phyloP scores from a whole-genome alignment of 2,329 filamentous ascomycete species.

The Verticillium isaacii region DNA sequence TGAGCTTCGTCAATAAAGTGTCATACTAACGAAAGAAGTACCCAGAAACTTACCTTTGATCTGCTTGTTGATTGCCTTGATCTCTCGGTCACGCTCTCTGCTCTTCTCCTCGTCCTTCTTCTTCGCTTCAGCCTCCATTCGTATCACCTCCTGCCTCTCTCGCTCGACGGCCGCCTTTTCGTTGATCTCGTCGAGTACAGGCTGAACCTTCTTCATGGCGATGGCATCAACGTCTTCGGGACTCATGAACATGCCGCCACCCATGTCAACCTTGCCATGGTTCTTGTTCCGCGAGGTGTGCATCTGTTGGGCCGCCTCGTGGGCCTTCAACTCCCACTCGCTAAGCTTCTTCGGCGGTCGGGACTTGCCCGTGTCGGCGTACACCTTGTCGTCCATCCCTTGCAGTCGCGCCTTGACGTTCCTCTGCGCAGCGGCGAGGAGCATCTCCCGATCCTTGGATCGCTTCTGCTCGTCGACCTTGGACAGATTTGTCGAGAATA shows the following conservation, averaged over 20 bases:
- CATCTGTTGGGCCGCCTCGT: constrained; percentile 62
- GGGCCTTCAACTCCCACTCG: constrained; percentile 76
- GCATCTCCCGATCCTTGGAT: constrained; percentile 65
- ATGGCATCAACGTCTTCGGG: constrained; percentile 74
- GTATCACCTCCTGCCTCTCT: constrained; percentile 59
- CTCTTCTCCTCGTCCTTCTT: constrained; percentile 54
- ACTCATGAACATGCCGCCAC: constrained; percentile 76
- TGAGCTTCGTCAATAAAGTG: constrained; percentile 15
- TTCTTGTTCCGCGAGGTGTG: constrained; percentile 43
- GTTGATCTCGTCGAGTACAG: constrained; percentile 79
- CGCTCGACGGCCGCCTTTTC: constrained; percentile 70
- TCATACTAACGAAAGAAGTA: not conserved
- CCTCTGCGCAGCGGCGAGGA: constrained; percentile 75
- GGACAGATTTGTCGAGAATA: constrained; percentile 64
- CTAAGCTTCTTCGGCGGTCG: constrained; percentile 62
- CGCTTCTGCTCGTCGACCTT: constrained; percentile 71
- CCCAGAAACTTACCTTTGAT: constrained; percentile 49
- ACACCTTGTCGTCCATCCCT: constrained; percentile 77
- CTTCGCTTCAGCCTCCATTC: constrained; percentile 60
- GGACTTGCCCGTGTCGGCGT: constrained; percentile 65
- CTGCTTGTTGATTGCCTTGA: constrained; percentile 48
- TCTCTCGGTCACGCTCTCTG: constrained; percentile 45
- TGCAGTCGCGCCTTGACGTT: constrained; percentile 79
- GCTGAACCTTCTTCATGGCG: constrained; percentile 71
- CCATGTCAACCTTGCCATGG: constrained; percentile 60